These are phyloP conservation scores for Clitopilus hobsonii DNA, from an alignment of 768 basidiomycete species.

Conservation along the genomic window DNA sequence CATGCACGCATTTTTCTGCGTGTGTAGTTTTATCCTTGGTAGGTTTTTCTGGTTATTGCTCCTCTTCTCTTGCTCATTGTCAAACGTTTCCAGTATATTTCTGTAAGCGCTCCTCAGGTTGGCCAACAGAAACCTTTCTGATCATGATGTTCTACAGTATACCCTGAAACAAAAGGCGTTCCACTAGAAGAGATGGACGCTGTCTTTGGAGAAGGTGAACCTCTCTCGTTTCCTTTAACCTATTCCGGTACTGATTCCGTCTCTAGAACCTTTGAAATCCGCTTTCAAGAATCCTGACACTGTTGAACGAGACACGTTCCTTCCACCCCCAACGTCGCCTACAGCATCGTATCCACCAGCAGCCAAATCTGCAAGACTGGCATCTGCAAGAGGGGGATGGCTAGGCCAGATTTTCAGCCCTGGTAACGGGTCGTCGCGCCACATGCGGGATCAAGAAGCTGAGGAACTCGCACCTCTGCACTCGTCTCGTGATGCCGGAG, in stretches of 20 bases:
- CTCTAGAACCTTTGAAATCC: conserved; percentile 3
- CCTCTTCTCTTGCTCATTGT: background rate
- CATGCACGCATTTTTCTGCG: conserved; percentile 95
- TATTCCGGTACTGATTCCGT: background rate
- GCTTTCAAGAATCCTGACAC: background rate
- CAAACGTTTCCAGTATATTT: conserved; percentile 56
- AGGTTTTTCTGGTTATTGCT: conserved; percentile 5
- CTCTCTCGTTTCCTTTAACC: background rate
- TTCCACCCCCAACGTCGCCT: background rate
- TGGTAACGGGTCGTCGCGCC: background rate
- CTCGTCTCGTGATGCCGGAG: background rate
- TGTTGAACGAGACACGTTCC: conserved; percentile 4
- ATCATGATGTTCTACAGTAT: conserved; percentile 39
- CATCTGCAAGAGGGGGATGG: background rate
- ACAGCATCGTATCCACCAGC: background rate
- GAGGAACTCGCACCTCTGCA: background rate
- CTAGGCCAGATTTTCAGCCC: background rate
- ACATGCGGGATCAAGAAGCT: background rate
- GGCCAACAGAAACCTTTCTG: background rate
- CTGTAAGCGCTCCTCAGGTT: conserved; percentile 37
- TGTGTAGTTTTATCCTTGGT: conserved; percentile 80
- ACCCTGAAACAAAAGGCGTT: conserved; percentile 84
- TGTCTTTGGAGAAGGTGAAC: conserved; percentile 86
- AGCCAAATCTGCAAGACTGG: background rate
- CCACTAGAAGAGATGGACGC: conserved; percentile 89